These are phyloP conservation scores for Vitis cinerea DNA, from an alignment of 164 flowering plant species.

Conservation along the genomic window DNA sequence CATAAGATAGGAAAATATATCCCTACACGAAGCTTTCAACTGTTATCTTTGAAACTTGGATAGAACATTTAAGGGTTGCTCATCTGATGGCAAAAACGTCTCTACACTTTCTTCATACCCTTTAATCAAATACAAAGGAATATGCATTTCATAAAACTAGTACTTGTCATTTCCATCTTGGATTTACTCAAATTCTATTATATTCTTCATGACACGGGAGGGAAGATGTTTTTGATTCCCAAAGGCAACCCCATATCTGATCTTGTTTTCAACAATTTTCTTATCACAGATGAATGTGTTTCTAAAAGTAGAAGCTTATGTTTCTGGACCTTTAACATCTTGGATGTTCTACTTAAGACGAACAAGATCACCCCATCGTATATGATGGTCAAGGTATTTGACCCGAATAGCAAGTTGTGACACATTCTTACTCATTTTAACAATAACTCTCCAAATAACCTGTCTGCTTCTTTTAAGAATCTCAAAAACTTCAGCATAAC, in stretches of 20 bases:
- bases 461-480: constrained; percentile 80
- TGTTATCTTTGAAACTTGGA: constrained; percentile 50
- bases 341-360: constrained; percentile 67
- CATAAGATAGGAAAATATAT: constrained; percentile 62
- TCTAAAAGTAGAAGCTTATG: constrained; percentile 79
- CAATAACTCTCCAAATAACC: constrained; percentile 85
- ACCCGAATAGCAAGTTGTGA: constrained; percentile 96
- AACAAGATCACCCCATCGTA: constrained; percentile 85
- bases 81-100: constrained; percentile 16
- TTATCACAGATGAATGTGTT: constrained; percentile 74
- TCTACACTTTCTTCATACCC: constrained; percentile 60
- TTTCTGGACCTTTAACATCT: constrained; percentile 74
- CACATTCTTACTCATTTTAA: constrained; percentile 66
- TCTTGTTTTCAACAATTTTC: constrained; percentile 50
- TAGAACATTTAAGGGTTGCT: constrained; percentile 22
- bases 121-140: constrained; percentile 85
- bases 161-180: constrained; percentile 59
- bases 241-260: constrained; percentile 68
- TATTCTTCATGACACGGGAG: constrained; percentile 78
- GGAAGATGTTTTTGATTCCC: constrained; percentile 84
- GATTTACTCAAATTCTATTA: constrained; percentile 51
- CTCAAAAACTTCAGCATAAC: constrained; percentile 66
- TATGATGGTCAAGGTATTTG: constrained; percentile 70
- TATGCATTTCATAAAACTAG: constrained; percentile 77
- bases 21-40: constrained; percentile 47